Percentiles rank a stretch among this genome's conserved stretches.
Evolutionary conservation across 192 early-diverging fungal species (phyloP).

Genomic region (Diversispora eburnea): DNA sequence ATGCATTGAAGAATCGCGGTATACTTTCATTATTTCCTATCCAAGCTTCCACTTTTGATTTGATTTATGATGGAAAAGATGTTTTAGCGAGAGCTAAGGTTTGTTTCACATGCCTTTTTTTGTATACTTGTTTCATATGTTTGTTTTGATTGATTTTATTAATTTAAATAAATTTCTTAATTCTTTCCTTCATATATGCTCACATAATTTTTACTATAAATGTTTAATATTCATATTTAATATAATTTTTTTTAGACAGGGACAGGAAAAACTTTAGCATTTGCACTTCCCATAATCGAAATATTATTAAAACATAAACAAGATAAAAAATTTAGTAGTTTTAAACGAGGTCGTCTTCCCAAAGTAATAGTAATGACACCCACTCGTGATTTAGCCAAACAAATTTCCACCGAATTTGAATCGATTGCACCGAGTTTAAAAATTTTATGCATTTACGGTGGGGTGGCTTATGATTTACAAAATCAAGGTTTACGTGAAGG

Average conservation of each 20-base stretch:
- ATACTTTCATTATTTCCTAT: constrained; percentile 89
- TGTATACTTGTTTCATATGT: no score
- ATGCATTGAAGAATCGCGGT: constrained; percentile 65
- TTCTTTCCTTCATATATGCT: neutral
- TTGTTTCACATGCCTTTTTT: neutral
- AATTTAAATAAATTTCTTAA: neutral
- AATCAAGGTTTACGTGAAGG: constrained; percentile 70
- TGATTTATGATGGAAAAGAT: constrained; percentile 72
- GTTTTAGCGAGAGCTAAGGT: constrained; percentile 62
- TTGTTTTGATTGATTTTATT: neutral
- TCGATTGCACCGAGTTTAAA: constrained; percentile 60
- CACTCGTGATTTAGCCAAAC: constrained; percentile 86
- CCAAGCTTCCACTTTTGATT: constrained; percentile 80
- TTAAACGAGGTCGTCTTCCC: constrained; percentile 45
- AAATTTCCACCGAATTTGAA: constrained; percentile 79
- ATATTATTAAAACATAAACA: constrained; percentile 42
- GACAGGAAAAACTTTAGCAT: constrained; percentile 80
- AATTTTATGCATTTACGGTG: constrained; percentile 81
- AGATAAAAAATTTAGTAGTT: constrained; percentile 1
- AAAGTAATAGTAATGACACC: constrained; percentile 65
- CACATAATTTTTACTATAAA: neutral
- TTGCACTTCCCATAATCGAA: constrained; percentile 76
- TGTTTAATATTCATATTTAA: constrained; percentile 22
- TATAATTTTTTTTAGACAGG: constrained; percentile 48
- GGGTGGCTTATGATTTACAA: constrained; percentile 83